Conservation (phyloP, 345 rosid genomes). For the Barbarea vulgaris region DNA sequence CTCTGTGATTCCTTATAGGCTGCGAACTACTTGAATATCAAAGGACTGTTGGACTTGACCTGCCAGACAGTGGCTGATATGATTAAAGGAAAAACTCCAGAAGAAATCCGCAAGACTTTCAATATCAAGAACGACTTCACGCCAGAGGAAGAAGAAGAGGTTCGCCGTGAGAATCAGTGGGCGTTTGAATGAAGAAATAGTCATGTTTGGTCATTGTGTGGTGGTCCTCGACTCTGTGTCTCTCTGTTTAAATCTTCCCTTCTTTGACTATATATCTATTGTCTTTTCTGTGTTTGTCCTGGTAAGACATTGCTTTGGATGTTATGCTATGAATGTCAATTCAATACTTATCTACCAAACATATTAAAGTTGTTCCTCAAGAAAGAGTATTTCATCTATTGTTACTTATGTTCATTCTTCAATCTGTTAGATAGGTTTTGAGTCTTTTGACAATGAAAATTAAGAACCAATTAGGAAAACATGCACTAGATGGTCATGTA, state of each 20-base stretch:
- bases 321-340: slow-evolving; percentile 8
- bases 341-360: background rate
- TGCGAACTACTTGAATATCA: slow-evolving; percentile 67
- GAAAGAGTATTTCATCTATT: background rate
- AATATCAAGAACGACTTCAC: slow-evolving; percentile 63
- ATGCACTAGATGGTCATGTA: background rate
- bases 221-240: slow-evolving; percentile 2
- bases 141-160: slow-evolving; percentile 67
- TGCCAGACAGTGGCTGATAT: slow-evolving; percentile 71
- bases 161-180: slow-evolving; percentile 71
- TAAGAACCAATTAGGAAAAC: background rate
- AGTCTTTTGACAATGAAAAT: background rate
- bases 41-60: slow-evolving; percentile 58
- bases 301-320: slow-evolving; percentile 9
- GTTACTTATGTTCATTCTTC: background rate
- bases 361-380: background rate
- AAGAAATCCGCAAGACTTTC: slow-evolving; percentile 64
- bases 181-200: slow-evolving; percentile 50
- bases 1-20: slow-evolving; percentile 43
- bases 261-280: slow-evolving; percentile 8
- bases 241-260: background rate
- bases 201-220: background rate
- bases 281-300: background rate
- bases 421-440: background rate
- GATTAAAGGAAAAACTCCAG: slow-evolving; percentile 71